These are phyloP conservation scores for Pyrenophora seminiperda DNA, from an alignment of 2,329 filamentous ascomycete species.

Conservation along the genomic window DNA sequence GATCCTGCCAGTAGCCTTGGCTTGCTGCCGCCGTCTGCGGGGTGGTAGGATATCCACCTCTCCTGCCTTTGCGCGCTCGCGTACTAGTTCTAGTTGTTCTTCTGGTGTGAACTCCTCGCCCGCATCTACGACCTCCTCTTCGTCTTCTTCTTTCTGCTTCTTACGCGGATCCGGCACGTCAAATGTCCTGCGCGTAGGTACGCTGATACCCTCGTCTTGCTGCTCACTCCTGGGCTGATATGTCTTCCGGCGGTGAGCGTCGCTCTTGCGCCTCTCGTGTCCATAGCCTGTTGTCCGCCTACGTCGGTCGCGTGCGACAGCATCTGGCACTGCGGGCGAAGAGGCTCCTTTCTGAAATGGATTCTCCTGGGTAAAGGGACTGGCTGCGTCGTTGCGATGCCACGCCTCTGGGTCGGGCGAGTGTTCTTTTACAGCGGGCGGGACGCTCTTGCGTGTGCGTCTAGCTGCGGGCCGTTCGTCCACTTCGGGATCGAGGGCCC, in stretches of 20 bases:
- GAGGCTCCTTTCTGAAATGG: slow-evolving; percentile 89
- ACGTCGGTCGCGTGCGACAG: slow-evolving; percentile 52
- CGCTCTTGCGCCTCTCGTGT: slow-evolving; percentile 52
- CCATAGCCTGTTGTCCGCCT: slow-evolving; percentile 57
- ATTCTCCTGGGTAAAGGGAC: slow-evolving; percentile 85
- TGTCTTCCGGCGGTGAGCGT: slow-evolving; percentile 50
- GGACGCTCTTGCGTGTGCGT: slow-evolving; percentile 47
- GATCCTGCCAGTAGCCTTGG: slow-evolving; percentile 56
- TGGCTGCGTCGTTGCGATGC: slow-evolving; percentile 55
- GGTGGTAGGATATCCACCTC: slow-evolving; percentile 56
- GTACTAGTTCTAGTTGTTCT: slow-evolving; percentile 76
- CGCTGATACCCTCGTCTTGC: slow-evolving; percentile 59
- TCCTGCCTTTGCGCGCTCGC: slow-evolving; percentile 66
- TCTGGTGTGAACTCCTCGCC: slow-evolving; percentile 96
- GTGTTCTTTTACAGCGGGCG: slow-evolving; percentile 52
- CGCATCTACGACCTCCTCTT: slow-evolving; percentile 61
- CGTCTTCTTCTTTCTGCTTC: slow-evolving; percentile 47
- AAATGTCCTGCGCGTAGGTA: slow-evolving; percentile 63
- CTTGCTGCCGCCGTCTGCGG: slow-evolving; percentile 34
- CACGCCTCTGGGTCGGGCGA: slow-evolving; percentile 57
- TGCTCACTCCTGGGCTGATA: slow-evolving; percentile 51
- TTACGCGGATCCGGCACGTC: slow-evolving; percentile 60
- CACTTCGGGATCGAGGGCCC: slow-evolving; percentile 44
- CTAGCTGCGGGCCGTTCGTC: slow-evolving; percentile 43
- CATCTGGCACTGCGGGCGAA: slow-evolving; percentile 53